These are phyloP conservation scores for Polygonum aviculare DNA, from an alignment of 148 eudicot genomes.

Conservation along the genomic window DNA sequence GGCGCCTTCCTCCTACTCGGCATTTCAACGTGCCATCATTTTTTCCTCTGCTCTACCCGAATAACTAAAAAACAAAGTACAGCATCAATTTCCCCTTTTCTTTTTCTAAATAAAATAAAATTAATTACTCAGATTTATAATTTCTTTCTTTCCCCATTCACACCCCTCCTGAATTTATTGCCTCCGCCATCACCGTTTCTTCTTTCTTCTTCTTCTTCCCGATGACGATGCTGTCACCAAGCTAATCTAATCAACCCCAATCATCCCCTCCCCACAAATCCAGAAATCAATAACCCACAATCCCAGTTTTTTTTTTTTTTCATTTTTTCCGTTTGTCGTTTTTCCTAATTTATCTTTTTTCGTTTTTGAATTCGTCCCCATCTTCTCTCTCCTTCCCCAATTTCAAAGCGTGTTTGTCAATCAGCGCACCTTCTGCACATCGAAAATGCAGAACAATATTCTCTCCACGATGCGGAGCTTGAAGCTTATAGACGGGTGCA, in stretches of 20 bases:
- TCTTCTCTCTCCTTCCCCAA: neutral
- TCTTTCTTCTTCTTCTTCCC: neutral
- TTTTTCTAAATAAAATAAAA: neutral
- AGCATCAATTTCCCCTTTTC: neutral
- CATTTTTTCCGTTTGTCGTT: neutral
- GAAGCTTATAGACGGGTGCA: slow-evolving; percentile 53
- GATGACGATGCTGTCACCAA: neutral
- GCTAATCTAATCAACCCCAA: neutral
- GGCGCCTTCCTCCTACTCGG: neutral
- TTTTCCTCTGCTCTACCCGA: neutral
- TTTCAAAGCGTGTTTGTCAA: slow-evolving; percentile 6
- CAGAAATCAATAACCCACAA: neutral
- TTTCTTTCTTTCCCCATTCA: neutral
- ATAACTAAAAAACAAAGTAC: neutral
- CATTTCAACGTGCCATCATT: slow-evolving; percentile 6
- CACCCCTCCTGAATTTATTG: slow-evolving; percentile 5
- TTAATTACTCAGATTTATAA: neutral
- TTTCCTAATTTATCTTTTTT: neutral
- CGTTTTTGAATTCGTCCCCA: neutral
- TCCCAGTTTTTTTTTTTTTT: neutral
- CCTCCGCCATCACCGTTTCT: neutral
- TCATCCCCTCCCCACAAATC: neutral
- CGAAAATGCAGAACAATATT: slow-evolving; percentile 51
- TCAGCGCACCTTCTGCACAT: slow-evolving; percentile 6
- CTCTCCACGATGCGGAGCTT: slow-evolving; percentile 55